These are phyloP conservation scores for Fraxinus angustifolia DNA, from an alignment of 305 asterid genomes.

Conservation along the genomic window DNA sequence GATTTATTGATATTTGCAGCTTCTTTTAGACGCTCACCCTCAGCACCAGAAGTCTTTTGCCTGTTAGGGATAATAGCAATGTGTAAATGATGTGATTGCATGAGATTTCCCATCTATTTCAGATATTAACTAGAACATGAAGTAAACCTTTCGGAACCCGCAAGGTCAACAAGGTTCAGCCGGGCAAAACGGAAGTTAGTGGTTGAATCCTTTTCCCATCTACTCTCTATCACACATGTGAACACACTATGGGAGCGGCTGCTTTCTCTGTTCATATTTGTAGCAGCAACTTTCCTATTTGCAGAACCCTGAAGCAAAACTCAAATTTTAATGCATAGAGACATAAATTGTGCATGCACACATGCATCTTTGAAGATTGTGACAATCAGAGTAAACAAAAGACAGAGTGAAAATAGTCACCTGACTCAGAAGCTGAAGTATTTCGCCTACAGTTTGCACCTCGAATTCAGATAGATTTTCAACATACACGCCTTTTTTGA, in stretches of 20 bases:
- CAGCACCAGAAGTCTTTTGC: constrained; percentile 97
- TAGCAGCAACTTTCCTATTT: constrained; percentile 90
- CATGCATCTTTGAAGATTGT: constrained; percentile 5
- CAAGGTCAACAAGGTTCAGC: constrained; percentile 97
- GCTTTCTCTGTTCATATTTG: constrained; percentile 99
- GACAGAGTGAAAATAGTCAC: constrained; percentile 32
- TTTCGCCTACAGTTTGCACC: constrained; percentile 84
- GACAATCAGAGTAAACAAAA: constrained; percentile 8
- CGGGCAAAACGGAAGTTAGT: constrained; percentile 87
- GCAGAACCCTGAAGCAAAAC: constrained; percentile 67
- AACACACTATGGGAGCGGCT: constrained; percentile 98
- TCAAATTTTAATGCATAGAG: constrained; percentile 15
- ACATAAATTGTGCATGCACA: constrained; percentile 8
- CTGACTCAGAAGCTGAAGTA: constrained; percentile 85
- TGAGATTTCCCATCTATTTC: neutral
- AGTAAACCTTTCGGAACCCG: constrained; percentile 95
- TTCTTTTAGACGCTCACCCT: constrained; percentile 96
- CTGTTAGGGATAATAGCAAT: constrained; percentile 40
- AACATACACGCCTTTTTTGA: constrained; percentile 79
- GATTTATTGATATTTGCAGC: constrained; percentile 94
- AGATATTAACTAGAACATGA: constrained; percentile 9
- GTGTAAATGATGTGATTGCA: constrained; percentile 8
- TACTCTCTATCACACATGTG: constrained; percentile 95
- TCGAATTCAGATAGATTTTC: constrained; percentile 89
- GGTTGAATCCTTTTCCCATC: constrained; percentile 87